Evolutionary conservation across 257 asterid species (phyloP), one percentile per base, ranked within the genome.

Genomic region (Solanum etuberosum): DNA sequence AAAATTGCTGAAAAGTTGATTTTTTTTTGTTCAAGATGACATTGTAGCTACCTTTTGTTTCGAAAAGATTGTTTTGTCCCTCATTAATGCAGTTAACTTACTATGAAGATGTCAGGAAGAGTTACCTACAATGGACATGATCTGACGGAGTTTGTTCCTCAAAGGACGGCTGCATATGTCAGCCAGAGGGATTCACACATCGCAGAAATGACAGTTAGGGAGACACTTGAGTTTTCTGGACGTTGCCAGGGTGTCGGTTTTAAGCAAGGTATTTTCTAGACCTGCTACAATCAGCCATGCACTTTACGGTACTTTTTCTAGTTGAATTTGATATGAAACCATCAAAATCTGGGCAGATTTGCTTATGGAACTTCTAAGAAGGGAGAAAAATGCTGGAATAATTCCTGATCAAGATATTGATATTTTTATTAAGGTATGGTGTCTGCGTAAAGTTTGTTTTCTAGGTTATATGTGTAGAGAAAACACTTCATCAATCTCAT

Each of bases 131-230:
- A 94, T 70, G 96, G 98, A 86, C 95, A 94, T 84, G 86, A 88
- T 87, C 89, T 94, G 74, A 90, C 89, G 57, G 96, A 94, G 90
- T 94, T 94, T 90, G 91, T 92, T 85, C 95, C 98, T 83, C 98
- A 93, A 87, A 91, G 95, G 90, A 94, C 95, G 82, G 89, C 96
- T 86, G 90, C 96, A 27, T 93, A 94, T 83, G 93, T 93, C 40
- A 93, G 96, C 89, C 98, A 94, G 89, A 93, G 92, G 89, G 98
- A 94, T 89, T 90, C 92, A 89, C 98, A 93, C 91, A 91, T 93
- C 68, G 92, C 94, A 43, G 98, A 94, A 92, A 93, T 94, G 98
- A 94, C 96, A 11, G 98, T 94, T 38, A 92, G 95, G 87, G 98
- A 94, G 93, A 95, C 94, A 77, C 95, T 94, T 88, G 94, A 91